phyloP scores from a whole-genome alignment of 2,329 filamentous ascomycete genomes.

The Ophiostoma sp. region DNA sequence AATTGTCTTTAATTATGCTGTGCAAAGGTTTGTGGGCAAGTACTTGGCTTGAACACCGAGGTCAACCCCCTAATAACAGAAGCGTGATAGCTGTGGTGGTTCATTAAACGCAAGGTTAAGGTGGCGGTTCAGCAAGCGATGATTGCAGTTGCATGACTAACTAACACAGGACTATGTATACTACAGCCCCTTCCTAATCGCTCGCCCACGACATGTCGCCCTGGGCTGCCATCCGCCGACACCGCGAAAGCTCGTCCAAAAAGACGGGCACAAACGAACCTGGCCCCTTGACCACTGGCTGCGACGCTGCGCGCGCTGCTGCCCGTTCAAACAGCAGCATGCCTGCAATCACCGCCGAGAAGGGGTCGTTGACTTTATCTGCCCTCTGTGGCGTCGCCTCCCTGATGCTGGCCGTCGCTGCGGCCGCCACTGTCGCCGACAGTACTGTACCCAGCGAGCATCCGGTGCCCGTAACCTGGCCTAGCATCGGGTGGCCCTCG shows the following conservation, averaged over 20 bases:
- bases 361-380: slow-evolving; percentile 44
- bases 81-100: not conserved
- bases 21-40: not conserved
- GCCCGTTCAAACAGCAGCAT: slow-evolving; percentile 70
- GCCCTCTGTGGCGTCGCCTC: not conserved
- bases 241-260: slow-evolving; percentile 61
- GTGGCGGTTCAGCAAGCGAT: not conserved
- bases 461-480: slow-evolving; percentile 70
- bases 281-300: slow-evolving; percentile 64
- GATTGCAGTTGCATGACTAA: too few species aligned
- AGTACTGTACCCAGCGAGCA: slow-evolving; percentile 81
- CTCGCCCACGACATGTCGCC: slow-evolving; percentile 25
- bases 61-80: not conserved
- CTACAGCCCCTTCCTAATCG: not conserved
- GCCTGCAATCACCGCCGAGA: slow-evolving; percentile 68
- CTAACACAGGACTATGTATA: not conserved
- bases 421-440: slow-evolving; percentile 65
- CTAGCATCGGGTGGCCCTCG: slow-evolving; percentile 71
- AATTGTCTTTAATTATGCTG: slow-evolving; percentile 2
- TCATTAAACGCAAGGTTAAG: not conserved
- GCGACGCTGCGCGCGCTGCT: slow-evolving; percentile 63
- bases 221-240: slow-evolving; percentile 22
- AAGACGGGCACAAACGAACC: slow-evolving; percentile 84
- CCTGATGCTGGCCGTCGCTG: slow-evolving; percentile 34
- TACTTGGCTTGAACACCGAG: not conserved